Evolutionary conservation across 2,329 filamentous ascomycete genomes (phyloP), one percentile per base, ranked within the genome.

Genomic region (Didymella arachidicola): DNA sequence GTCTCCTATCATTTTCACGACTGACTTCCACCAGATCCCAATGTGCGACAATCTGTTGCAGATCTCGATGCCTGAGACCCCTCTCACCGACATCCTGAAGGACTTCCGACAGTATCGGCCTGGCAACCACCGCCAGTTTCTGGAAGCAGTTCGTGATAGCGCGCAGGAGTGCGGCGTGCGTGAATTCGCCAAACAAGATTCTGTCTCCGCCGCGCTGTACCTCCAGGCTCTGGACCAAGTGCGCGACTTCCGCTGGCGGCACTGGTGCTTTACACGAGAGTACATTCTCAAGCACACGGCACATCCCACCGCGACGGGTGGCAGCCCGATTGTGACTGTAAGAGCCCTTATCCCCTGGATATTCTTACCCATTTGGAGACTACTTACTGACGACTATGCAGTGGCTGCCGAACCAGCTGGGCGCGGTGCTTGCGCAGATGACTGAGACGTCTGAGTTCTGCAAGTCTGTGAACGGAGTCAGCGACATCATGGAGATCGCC

Each of bases 41-140:
- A 86, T 97, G 3, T 87, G 94, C 71, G 94, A 97, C 77, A 93
- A 94, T 75, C 84, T 97, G 50, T 84, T 95, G 57, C 86, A 95
- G 74, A 88, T 97, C 43, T 83, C 87, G 62, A 96, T 97, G 92
- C 94, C 94, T 1, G 81, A 87, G 53, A 97, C 93, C 4, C 94
- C 94, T 0, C 86, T 97, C 44, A 97, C 93, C 0, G 87, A 89
- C 55, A 97, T 97, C 73, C 84, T 97, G 19, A 82, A 87, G 64
- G 94, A 97, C 76, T 98, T 98, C 82, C 86, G 93, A 62, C 84
- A 89, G 72, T 97, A 97, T 78, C 86, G 94, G 0, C 94, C 94
- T 3, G 90, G 89, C 53, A 94, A 96, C 69, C 94, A 98, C 76
- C 88, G 93, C 41, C 86, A 89, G 65, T 97, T 97, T 77, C 83